Percentiles rank a stretch among this genome's conserved stretches.
Evolutionary conservation across 768 basidiomycete species (phyloP).

Genomic region (Neoboletus brunneissimus): DNA sequence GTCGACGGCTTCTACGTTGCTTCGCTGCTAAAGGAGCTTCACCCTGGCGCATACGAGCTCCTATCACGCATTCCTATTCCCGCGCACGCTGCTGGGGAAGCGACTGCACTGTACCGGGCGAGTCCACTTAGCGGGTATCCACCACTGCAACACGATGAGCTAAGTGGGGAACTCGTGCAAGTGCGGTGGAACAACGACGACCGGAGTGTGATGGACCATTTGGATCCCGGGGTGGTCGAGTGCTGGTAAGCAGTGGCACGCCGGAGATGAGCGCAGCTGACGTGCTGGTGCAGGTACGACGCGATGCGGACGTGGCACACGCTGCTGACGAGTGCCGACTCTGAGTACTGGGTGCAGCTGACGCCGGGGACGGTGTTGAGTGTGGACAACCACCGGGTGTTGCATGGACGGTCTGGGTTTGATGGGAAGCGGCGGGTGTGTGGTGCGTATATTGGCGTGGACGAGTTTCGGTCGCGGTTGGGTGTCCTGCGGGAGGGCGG

Average conservation of each 20-base stretch:
- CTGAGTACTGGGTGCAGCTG: slow-evolving; percentile 92
- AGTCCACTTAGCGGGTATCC: slow-evolving; percentile 63
- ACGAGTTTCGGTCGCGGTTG: slow-evolving; percentile 85
- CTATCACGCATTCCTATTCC: slow-evolving; percentile 69
- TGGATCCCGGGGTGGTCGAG: slow-evolving; percentile 62
- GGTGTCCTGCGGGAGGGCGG: slow-evolving; percentile 58
- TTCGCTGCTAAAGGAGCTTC: slow-evolving; percentile 64
- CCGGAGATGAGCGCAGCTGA: neutral
- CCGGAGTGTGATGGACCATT: slow-evolving; percentile 70
- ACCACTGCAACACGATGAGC: slow-evolving; percentile 62
- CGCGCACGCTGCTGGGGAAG: slow-evolving; percentile 87
- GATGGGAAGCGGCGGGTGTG: slow-evolving; percentile 88
- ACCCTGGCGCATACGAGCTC: slow-evolving; percentile 68
- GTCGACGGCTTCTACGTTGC: slow-evolving; percentile 96
- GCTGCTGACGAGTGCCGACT: slow-evolving; percentile 72
- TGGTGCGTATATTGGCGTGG: slow-evolving; percentile 89
- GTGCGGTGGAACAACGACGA: slow-evolving; percentile 97
- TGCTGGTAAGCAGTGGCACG: slow-evolving; percentile 50
- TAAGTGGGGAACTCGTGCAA: slow-evolving; percentile 60
- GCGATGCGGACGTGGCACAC: slow-evolving; percentile 79
- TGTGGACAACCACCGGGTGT: slow-evolving; percentile 88
- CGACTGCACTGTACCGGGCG: slow-evolving; percentile 52
- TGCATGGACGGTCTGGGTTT: slow-evolving; percentile 93
- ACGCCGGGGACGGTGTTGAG: slow-evolving; percentile 87
- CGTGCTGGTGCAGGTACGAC: slow-evolving; percentile 53